Base-by-base conservation (phyloP, 2,329 filamentous ascomycete genomes). In the Neonectria punicea region DNA sequence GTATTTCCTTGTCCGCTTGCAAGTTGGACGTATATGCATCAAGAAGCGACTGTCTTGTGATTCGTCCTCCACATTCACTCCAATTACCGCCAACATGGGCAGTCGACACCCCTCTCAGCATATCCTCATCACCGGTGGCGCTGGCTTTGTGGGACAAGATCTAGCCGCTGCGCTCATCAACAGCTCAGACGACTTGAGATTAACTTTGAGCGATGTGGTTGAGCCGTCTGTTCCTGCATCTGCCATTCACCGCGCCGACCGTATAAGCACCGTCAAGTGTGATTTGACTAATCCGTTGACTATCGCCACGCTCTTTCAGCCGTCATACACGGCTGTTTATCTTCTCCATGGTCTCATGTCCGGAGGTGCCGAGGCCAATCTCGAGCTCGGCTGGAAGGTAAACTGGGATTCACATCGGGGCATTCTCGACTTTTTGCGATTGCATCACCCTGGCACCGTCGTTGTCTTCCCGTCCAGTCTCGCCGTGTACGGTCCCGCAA, bases 341-440 rank as follows among this genome's bases (percentile, higher is more conserved):
- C 82, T 88, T 50, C 85, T 90, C 65, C 87, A 90, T 71, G 88
- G 87, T 53, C 86, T 89, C 76, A 90, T 90, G 87, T 89, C 86
- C 1, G 84, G 84, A 28, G 87, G 87, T 16, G 84, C 86, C 8
- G 88, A 90, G 77, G 85, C 85, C 34, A 86, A 89, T 49, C 77
- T 88, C 81, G 74, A 86, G 80, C 70, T 83, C 81, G 58, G 87
- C 1, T 81, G 87, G 71, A 81, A 78, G 46, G 87, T 89, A 53
- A 89, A 89, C 72, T 81, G 88, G 53, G 86, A 88, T 65, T 84
- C 84, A 6, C 86, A 86, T 4, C 80, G 84, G 20, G 76, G 78
- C 41, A 74, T 89, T 3, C 79, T 89, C 16, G 86, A 89, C 58
- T 79, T 79, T 16, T 80, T 89, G 18, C 80, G 86, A 7, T 56